Evolutionary conservation across 129 eudicot species (phyloP).

Genomic region (Glebionis coronaria): DNA sequence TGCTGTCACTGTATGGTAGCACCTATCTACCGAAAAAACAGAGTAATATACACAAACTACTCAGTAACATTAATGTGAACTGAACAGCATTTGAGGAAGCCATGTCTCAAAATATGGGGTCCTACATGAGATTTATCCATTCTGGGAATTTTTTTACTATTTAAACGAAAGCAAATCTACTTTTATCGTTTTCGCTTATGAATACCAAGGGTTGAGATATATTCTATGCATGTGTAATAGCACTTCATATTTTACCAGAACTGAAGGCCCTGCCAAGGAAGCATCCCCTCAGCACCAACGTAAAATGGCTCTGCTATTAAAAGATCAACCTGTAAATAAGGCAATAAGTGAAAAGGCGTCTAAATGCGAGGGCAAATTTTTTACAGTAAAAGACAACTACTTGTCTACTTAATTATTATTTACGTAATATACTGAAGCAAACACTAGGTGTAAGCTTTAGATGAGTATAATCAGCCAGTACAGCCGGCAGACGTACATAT

Average conservation of each 20-base stretch:
- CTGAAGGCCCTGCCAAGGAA: slow-evolving; percentile 92
- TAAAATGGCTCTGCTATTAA: slow-evolving; percentile 90
- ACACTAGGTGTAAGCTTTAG: neutral
- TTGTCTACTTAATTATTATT: neutral
- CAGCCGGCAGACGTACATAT: neutral
- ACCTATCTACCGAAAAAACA: no score
- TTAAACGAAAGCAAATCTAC: neutral
- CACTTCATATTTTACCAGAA: slow-evolving; percentile 61
- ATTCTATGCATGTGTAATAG: neutral
- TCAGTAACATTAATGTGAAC: no score
- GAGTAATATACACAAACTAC: no score
- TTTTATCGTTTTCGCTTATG: neutral
- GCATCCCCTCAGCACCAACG: slow-evolving; percentile 61
- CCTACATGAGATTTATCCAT: neutral
- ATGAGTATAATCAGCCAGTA: neutral
- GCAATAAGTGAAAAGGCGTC: neutral
- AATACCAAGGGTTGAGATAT: neutral
- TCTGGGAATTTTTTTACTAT: neutral
- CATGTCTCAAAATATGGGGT: neutral
- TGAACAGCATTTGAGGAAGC: neutral
- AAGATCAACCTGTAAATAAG: slow-evolving; percentile 61
- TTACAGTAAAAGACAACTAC: neutral
- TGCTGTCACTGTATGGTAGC: no score
- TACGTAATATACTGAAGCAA: neutral
- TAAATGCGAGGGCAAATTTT: neutral